A percentile compares a stretch with the other conserved stretches of the same genome.
Conservation (phyloP, 1,139 yeast genomes). For the Geotrichum phurueaensis region DNA sequence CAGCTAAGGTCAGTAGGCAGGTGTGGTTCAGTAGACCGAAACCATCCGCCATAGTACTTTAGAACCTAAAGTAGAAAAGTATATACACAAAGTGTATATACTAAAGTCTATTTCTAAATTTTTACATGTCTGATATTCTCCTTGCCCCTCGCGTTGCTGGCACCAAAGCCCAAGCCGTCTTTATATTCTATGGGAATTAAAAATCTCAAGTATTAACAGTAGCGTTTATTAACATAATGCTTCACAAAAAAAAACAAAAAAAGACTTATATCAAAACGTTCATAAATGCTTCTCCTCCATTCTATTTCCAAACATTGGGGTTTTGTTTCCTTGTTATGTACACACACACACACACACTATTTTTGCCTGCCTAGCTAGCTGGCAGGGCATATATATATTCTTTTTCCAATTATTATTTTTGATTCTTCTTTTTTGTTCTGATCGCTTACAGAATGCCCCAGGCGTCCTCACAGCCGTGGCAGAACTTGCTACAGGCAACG, state of each 20-base stretch:
- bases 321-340: background rate
- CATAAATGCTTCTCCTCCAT: background rate
- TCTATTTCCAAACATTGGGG: background rate
- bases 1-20: too few species aligned
- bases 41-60: too few species aligned
- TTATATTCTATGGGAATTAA: too few species aligned
- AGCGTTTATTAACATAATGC: too few species aligned
- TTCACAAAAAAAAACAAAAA: background rate
- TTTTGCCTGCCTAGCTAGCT: background rate
- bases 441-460: slow-evolving; percentile 64
- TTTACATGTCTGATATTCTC: too few species aligned
- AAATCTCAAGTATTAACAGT: too few species aligned
- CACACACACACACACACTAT: background rate
- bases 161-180: too few species aligned
- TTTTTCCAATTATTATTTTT: background rate
- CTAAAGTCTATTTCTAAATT: too few species aligned
- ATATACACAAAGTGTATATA: too few species aligned
- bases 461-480: slow-evolving; percentile 98
- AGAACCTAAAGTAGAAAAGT: too few species aligned
- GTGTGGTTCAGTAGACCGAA: too few species aligned
- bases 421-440: background rate
- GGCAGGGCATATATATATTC: background rate
- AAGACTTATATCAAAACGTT: background rate
- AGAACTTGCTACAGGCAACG: slow-evolving; percentile 95
- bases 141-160: too few species aligned